Conservation (phyloP, 2,329 filamentous ascomycete genomes). For the Dactylellina cionopaga region DNA sequence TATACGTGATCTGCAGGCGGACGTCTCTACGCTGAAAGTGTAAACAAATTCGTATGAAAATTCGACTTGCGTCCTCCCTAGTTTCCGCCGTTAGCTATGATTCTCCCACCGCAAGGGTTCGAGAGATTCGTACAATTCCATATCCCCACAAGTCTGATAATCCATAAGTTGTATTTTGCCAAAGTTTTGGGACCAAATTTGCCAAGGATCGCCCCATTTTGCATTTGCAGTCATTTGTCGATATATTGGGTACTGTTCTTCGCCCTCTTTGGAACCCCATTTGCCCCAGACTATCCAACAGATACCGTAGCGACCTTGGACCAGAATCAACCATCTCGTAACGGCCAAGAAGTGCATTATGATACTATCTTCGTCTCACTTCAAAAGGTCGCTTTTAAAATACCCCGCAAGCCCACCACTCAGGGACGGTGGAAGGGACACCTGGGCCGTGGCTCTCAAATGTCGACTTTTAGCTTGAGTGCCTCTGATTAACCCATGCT, state of each 20-base stretch:
- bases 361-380: background rate
- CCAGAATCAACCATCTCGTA: background rate
- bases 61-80: background rate
- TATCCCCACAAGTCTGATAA: background rate
- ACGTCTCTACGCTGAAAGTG: background rate
- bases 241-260: background rate
- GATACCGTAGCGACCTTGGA: background rate
- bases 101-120: too few relatives aligned
- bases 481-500: too few relatives aligned
- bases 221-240: background rate
- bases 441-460: background rate
- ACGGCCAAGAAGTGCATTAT: background rate
- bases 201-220: background rate
- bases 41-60: background rate
- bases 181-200: background rate
- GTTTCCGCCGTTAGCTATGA: background rate
- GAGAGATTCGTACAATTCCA: background rate
- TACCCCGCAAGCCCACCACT: background rate
- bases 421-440: background rate
- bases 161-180: background rate
- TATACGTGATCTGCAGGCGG: too few relatives aligned
- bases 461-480: too few relatives aligned
- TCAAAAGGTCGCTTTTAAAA: background rate
- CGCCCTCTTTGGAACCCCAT: background rate
- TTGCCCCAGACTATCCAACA: constrained; percentile 5